These are phyloP conservation scores for Penicillium coffeae DNA, from an alignment of 495 filamentous ascomycete genomes.

Conservation along the genomic window DNA sequence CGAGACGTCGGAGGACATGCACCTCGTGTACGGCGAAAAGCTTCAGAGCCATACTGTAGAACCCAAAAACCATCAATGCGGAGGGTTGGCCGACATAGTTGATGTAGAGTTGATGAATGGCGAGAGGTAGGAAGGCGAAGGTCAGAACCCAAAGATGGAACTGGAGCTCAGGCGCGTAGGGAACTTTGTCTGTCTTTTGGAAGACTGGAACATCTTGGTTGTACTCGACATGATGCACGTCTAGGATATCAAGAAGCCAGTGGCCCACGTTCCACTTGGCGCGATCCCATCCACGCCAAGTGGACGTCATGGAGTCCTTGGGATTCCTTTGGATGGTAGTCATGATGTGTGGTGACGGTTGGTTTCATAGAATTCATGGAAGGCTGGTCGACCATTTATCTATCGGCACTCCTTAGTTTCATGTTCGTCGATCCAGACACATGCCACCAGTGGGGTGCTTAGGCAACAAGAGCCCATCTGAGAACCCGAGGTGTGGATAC, in stretches of 20 bases:
- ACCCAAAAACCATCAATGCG: conserved; percentile 14
- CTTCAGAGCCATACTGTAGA: conserved; percentile 24
- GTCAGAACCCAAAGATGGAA: conserved; percentile 21
- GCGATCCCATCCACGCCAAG: conserved; percentile 25
- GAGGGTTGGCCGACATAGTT: conserved; percentile 11
- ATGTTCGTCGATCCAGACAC: neutral
- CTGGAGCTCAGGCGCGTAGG: conserved; percentile 17
- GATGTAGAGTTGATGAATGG: conserved; percentile 23
- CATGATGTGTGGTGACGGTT: neutral
- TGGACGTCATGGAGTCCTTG: conserved; percentile 35
- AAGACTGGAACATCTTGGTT: conserved; percentile 22
- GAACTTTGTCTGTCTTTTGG: conserved; percentile 27
- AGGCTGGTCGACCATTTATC: neutral
- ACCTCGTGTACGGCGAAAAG: conserved; percentile 18
- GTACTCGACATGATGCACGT: conserved; percentile 20
- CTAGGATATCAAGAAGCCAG: conserved; percentile 18
- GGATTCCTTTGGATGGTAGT: conserved; percentile 8
- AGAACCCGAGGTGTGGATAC: neutral
- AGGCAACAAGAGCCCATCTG: neutral
- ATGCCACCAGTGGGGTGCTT: neutral
- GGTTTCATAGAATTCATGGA: neutral
- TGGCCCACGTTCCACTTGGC: conserved; percentile 20
- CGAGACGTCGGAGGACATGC: conserved; percentile 19
- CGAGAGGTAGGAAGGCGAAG: conserved; percentile 20
- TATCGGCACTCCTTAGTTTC: neutral